phyloP scores from a whole-genome alignment of 2,329 filamentous ascomycete genomes.

The Septoria petroselini region DNA sequence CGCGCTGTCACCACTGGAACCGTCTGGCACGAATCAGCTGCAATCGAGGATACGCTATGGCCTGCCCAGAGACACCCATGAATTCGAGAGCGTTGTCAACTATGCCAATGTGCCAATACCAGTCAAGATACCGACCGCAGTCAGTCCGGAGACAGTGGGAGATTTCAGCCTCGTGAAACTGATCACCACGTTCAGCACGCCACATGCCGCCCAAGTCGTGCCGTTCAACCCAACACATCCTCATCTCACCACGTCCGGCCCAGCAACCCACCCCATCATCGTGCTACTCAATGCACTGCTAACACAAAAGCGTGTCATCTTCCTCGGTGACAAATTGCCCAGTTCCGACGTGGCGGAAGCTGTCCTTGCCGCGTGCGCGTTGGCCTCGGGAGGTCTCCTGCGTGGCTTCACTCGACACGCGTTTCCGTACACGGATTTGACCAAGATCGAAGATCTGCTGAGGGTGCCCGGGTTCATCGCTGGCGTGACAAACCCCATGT shows the following conservation, averaged over 20 bases:
- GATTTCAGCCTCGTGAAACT: constrained; percentile 97
- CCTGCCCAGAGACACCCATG: constrained; percentile 89
- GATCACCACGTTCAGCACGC: constrained; percentile 85
- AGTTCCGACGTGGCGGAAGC: constrained; percentile 96
- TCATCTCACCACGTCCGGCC: constrained; percentile 88
- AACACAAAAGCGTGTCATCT: constrained; percentile 94
- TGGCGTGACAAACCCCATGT: constrained; percentile 94
- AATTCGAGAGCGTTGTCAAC: constrained; percentile 91
- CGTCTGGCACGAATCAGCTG: constrained; percentile 43
- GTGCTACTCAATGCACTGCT: constrained; percentile 91
- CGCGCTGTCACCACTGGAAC: constrained; percentile 16
- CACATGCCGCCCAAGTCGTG: constrained; percentile 77
- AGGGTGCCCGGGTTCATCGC: constrained; percentile 97
- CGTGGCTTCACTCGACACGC: constrained; percentile 93
- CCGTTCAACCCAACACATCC: constrained; percentile 76
- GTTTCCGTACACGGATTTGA: constrained; percentile 96
- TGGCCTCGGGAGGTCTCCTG: constrained; percentile 88
- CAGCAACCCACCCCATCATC: constrained; percentile 88
- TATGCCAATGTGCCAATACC: constrained; percentile 97
- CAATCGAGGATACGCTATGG: constrained; percentile 58
- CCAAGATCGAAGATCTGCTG: constrained; percentile 93
- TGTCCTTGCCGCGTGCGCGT: constrained; percentile 92
- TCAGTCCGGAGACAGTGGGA: constrained; percentile 92
- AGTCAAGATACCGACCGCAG: constrained; percentile 89
- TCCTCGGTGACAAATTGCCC: constrained; percentile 89